phyloP scores from a whole-genome alignment of 306 rosid species.

The Malus sieversii region DNA sequence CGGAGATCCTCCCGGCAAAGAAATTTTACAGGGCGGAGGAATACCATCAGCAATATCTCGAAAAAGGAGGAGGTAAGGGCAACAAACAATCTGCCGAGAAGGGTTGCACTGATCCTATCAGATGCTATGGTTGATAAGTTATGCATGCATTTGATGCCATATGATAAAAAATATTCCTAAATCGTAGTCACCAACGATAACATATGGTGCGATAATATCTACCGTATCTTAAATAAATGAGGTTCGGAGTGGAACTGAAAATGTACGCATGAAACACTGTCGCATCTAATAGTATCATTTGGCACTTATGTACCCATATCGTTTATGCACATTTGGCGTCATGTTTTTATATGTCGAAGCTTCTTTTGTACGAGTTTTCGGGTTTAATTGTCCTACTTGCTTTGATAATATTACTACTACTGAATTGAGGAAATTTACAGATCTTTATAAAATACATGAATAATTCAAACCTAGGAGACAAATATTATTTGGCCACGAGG shows the following conservation, averaged over 20 bases:
- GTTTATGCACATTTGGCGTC: not conserved
- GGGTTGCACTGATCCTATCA: slow-evolving; percentile 77
- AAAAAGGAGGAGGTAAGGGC: slow-evolving; percentile 68
- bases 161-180: not conserved
- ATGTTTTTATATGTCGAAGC: not conserved
- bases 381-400: not conserved
- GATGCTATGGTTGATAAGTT: slow-evolving; percentile 63
- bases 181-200: not conserved
- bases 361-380: not conserved
- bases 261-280: not conserved
- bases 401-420: not conserved
- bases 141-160: not conserved
- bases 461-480: slow-evolving; percentile 7
- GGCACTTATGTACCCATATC: not conserved
- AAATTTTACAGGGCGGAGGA: slow-evolving; percentile 86
- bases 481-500: slow-evolving; percentile 15
- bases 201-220: not conserved
- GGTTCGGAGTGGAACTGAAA: not conserved
- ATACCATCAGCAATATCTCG: slow-evolving; percentile 89
- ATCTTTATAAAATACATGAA: not conserved
- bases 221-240: not conserved
- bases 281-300: no score
- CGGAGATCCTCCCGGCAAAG: slow-evolving; percentile 80
- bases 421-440: not conserved
- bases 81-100: slow-evolving; percentile 55